These are phyloP conservation scores for Andrographis paniculata DNA, from an alignment of 305 asterid species.

Conservation along the genomic window DNA sequence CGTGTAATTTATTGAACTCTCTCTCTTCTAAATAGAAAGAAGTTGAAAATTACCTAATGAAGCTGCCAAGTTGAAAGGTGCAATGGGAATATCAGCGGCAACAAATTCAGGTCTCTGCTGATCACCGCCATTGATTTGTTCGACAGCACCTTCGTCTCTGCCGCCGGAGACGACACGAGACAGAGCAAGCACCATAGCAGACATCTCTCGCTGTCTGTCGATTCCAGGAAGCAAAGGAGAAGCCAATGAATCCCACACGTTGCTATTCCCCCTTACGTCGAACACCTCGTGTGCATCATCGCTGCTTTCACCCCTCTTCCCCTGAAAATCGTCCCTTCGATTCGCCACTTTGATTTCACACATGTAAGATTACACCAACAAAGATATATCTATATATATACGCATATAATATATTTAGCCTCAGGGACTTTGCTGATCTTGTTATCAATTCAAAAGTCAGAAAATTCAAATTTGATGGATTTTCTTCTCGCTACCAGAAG, in stretches of 20 bases:
- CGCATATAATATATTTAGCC: not conserved
- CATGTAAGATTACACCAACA: conserved; percentile 19
- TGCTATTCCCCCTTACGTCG: conserved; percentile 4
- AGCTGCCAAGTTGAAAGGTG: conserved; percentile 19
- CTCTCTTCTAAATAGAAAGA: too few relatives aligned
- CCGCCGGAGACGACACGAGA: conserved; percentile 64
- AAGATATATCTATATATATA: not conserved
- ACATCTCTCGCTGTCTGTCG: conserved; percentile 58
- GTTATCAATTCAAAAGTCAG: too few relatives aligned
- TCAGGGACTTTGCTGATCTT: too few relatives aligned
- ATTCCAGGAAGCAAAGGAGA: conserved; percentile 39
- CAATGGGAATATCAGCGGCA: conserved; percentile 19
- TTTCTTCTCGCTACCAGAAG: too few relatives aligned
- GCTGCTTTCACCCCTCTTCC: conserved; percentile 9
- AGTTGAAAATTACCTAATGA: conserved; percentile 37
- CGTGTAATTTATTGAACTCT: too few relatives aligned
- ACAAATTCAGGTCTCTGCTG: conserved; percentile 11
- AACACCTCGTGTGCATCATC: not conserved
- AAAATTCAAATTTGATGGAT: too few relatives aligned
- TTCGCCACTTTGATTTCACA: conserved; percentile 58
- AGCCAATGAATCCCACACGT: conserved; percentile 27
- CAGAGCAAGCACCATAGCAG: conserved; percentile 71
- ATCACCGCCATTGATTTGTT: not conserved
- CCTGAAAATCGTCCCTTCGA: conserved; percentile 21
- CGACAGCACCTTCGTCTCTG: conserved; percentile 9